Conservation (phyloP, 73 alveolate genomes). For the Breviolum minutum region DNA sequence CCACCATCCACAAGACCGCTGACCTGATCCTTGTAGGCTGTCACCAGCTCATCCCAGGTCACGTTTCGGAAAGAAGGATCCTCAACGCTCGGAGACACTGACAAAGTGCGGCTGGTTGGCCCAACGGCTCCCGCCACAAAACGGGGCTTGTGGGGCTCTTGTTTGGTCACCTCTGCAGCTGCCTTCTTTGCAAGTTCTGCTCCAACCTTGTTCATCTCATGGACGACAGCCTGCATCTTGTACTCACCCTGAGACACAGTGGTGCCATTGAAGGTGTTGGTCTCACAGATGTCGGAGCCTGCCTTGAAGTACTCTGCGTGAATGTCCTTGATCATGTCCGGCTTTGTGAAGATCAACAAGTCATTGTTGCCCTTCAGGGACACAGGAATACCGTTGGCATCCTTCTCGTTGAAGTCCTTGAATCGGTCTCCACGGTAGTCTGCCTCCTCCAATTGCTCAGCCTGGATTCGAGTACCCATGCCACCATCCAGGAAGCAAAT, state of each 20-base stretch:
- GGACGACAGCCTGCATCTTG: conserved; percentile 96
- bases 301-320: conserved; percentile 97
- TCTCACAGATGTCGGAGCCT: conserved; percentile 98
- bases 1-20: conserved; percentile 98
- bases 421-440: conserved; percentile 97
- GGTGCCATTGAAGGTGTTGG: conserved; percentile 98
- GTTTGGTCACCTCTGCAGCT: conserved; percentile 96
- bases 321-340: conserved; percentile 96
- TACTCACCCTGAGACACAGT: conserved; percentile 96
- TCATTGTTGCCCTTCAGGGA: conserved; percentile 97
- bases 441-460: conserved; percentile 96
- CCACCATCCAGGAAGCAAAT: conserved; percentile 97
- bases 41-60: conserved; percentile 96
- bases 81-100: conserved; percentile 97
- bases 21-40: conserved; percentile 96
- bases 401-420: conserved; percentile 96
- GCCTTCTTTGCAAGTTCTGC: conserved; percentile 97
- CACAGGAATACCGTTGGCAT: conserved; percentile 84
- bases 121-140: conserved; percentile 98
- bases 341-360: conserved; percentile 96
- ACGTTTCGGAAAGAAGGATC: conserved; percentile 97
- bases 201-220: conserved; percentile 96
- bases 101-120: conserved; percentile 97
- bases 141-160: conserved; percentile 96
- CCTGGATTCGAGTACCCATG: conserved; percentile 98